Base-by-base conservation (phyloP, 805 yeast species). In the Lipomyces sp. region DNA sequence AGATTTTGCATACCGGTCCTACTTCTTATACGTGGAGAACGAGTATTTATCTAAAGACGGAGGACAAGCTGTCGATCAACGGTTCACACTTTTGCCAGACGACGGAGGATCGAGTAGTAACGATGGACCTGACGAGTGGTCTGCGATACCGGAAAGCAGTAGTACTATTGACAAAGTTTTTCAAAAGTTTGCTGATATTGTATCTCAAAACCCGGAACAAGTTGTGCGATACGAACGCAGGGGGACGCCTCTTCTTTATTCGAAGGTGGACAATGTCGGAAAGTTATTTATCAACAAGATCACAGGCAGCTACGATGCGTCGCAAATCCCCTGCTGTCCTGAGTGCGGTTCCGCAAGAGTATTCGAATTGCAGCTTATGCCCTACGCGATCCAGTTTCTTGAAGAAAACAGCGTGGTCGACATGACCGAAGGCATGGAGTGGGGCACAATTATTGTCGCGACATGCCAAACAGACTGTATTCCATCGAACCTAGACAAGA, bases 361-460 rank as follows among this genome's bases (percentile, higher is more conserved):
- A 37, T 85, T 88, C 63, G 98, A 93, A 68, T 70, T 91, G 51
- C 98, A 93, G 65, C 67, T 93, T 47, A 91, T 91, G 97, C 98
- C 98, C 2, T 87, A 87, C 65, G 80, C 89, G 46, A 91, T 93
- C 46, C 73, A 86, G 44, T 91, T 87, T 62, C 73, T 93, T 39
- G 97, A 91, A 64, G 74, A 73, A 38, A 68, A 70, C 26, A 63
- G 66, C 14, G 70, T 66, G 62, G 70, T 60, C 63, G 66, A 50
- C 61, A 70, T 85, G 2, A 61, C 76, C 38, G 80, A 80, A 32
- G 97, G 98, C 11, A 91, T 91, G 95, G 95, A 91, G 56, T 93
- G 98, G 98, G 98, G 97, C 1, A 86, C 98, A 0, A 85, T 93
- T 28, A 70, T 87, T 23, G 85, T 91, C 1, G 86, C 82, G 37